phyloP scores from a whole-genome alignment of 1,284 basidiomycete species.

The Peniophora sp. region DNA sequence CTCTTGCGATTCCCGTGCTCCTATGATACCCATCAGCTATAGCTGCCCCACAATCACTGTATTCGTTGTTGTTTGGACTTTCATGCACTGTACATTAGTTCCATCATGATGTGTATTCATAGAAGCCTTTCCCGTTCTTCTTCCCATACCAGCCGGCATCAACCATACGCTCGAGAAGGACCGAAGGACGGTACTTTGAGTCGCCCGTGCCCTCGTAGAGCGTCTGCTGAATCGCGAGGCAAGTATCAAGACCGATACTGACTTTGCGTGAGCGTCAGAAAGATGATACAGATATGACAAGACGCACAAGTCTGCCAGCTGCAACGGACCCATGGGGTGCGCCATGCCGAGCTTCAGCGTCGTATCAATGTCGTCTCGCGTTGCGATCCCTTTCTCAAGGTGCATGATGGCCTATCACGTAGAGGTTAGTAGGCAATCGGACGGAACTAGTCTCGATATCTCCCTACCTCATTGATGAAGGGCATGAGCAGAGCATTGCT shows the following conservation, averaged over 20 bases:
- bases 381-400: slow-evolving; percentile 86
- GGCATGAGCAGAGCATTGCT: slow-evolving; percentile 87
- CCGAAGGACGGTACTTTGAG: slow-evolving; percentile 93
- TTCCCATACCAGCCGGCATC: slow-evolving; percentile 94
- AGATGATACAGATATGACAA: background rate
- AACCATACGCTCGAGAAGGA: slow-evolving; percentile 91
- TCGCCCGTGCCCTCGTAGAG: slow-evolving; percentile 86
- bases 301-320: slow-evolving; percentile 78
- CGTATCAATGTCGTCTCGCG: slow-evolving; percentile 92
- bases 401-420: slow-evolving; percentile 78
- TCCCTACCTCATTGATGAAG: slow-evolving; percentile 77
- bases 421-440: slow-evolving; percentile 1
- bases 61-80: too few relatives aligned
- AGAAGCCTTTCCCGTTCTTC: slow-evolving; percentile 88
- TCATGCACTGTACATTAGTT: too few relatives aligned
- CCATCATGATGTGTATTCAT: slow-evolving; percentile 47
- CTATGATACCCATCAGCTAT: too few relatives aligned
- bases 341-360: slow-evolving; percentile 92
- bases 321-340: slow-evolving; percentile 91
- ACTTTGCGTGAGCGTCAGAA: slow-evolving; percentile 6
- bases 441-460: slow-evolving; percentile 6
- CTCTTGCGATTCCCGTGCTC: too few relatives aligned
- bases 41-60: too few relatives aligned
- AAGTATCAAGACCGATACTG: slow-evolving; percentile 90
- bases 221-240: slow-evolving; percentile 85